Conservation (phyloP, 108 stramenopile species). For the Thalassiosira profunda region DNA sequence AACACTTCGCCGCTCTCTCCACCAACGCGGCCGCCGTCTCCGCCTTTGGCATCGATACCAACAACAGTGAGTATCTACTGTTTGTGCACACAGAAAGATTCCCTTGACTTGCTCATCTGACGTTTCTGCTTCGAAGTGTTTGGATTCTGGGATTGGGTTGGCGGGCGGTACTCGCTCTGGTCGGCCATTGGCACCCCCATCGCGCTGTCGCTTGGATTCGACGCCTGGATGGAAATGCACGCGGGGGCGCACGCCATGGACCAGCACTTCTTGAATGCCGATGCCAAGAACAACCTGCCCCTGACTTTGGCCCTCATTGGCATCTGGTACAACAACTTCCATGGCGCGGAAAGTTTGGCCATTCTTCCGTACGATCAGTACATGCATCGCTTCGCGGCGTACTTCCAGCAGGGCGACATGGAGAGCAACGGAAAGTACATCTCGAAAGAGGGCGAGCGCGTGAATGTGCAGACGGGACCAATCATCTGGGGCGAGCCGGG, state of each 20-base stretch:
- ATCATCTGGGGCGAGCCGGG: slow-evolving; percentile 87
- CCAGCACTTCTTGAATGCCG: slow-evolving; percentile 76
- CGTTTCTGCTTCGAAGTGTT: too few species aligned
- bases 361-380: slow-evolving; percentile 90
- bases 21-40: slow-evolving; percentile 73
- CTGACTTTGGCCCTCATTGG: slow-evolving; percentile 81
- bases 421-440: slow-evolving; percentile 85
- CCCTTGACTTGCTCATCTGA: too few species aligned
- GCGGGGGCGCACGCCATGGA: slow-evolving; percentile 87
- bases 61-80: too few species aligned
- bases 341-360: slow-evolving; percentile 70
- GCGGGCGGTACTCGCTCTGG: slow-evolving; percentile 60
- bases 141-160: slow-evolving; percentile 88
- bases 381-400: slow-evolving; percentile 86
- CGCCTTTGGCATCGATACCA: slow-evolving; percentile 91
- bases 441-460: slow-evolving; percentile 38
- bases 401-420: slow-evolving; percentile 93
- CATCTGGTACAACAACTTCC: slow-evolving; percentile 88
- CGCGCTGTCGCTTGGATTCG: slow-evolving; percentile 56
- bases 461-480: slow-evolving; percentile 43
- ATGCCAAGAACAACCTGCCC: slow-evolving; percentile 73
- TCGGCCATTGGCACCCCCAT: slow-evolving; percentile 53
- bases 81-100: too few species aligned
- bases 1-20: slow-evolving; percentile 95
- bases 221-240: slow-evolving; percentile 62